Evolutionary conservation across 345 rosid genomes (phyloP).

Genomic region (Eucalyptus regnans): DNA sequence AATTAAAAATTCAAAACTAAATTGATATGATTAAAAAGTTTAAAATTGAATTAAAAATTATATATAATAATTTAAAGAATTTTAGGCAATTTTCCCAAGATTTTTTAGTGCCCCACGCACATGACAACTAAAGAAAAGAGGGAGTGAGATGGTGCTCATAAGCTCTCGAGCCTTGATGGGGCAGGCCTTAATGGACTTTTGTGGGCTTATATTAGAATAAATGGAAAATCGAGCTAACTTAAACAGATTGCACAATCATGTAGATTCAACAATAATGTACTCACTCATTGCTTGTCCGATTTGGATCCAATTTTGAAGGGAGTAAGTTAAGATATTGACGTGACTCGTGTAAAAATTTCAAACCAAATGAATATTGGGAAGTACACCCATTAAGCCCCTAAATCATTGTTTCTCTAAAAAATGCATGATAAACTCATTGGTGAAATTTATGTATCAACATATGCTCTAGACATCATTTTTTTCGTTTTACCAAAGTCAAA

Average conservation of each 20-base stretch:
- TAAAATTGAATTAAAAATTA: too few species aligned
- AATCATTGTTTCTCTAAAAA: neutral
- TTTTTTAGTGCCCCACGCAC: neutral
- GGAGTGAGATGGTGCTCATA: neutral
- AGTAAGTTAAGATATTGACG: neutral
- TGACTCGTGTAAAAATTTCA: too few species aligned
- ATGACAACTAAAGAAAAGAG: neutral
- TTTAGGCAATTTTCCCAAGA: too few species aligned
- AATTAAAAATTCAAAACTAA: too few species aligned
- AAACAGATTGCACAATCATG: accelerated
- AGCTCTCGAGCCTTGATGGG: neutral
- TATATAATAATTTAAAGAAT: too few species aligned
- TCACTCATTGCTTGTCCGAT: accelerated
- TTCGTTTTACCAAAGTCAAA: neutral
- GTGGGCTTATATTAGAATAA: neutral
- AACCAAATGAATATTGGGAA: neutral
- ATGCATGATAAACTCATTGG: too few species aligned
- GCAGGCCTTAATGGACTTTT: too few species aligned
- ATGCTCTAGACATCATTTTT: too few species aligned
- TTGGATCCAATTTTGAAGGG: neutral
- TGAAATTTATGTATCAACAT: neutral
- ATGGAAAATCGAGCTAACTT: accelerated
- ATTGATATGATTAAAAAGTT: too few species aligned
- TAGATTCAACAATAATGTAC: neutral
- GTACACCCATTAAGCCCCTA: neutral